Percentiles rank a stretch among this genome's conserved stretches.
Conservation (phyloP, 2,329 filamentous ascomycete species). For the Colletotrichum endophyticum region DNA sequence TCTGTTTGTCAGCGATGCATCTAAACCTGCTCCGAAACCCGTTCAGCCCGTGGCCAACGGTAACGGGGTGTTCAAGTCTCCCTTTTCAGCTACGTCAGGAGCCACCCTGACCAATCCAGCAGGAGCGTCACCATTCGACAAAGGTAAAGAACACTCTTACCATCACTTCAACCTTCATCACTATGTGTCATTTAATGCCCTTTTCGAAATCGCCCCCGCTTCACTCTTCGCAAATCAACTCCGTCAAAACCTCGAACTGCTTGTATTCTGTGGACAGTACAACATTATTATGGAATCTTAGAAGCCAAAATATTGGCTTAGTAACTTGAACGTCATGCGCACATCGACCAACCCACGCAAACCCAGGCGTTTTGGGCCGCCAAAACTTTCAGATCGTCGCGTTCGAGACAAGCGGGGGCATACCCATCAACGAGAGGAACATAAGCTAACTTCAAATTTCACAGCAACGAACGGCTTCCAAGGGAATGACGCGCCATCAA, state of each 20-base stretch:
- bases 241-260: background rate
- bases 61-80: background rate
- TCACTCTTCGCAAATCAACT: background rate
- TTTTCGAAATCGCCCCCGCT: background rate
- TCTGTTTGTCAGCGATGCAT: background rate
- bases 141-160: conserved; percentile 12
- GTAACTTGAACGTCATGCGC: background rate
- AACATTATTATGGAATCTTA: background rate
- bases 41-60: background rate
- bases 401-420: background rate
- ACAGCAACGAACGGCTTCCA: background rate
- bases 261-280: background rate
- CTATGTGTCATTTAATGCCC: background rate
- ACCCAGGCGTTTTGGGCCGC: background rate
- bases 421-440: background rate
- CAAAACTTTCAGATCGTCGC: background rate
- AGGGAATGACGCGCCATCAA: background rate
- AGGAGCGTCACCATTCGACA: background rate
- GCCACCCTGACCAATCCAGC: background rate
- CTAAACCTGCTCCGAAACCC: background rate
- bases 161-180: background rate
- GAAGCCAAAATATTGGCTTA: background rate
- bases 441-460: conserved; percentile 3
- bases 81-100: background rate
- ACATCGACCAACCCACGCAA: background rate